These are phyloP conservation scores for Phaeolepiota aurea DNA, from an alignment of 768 basidiomycete species.

Conservation along the genomic window DNA sequence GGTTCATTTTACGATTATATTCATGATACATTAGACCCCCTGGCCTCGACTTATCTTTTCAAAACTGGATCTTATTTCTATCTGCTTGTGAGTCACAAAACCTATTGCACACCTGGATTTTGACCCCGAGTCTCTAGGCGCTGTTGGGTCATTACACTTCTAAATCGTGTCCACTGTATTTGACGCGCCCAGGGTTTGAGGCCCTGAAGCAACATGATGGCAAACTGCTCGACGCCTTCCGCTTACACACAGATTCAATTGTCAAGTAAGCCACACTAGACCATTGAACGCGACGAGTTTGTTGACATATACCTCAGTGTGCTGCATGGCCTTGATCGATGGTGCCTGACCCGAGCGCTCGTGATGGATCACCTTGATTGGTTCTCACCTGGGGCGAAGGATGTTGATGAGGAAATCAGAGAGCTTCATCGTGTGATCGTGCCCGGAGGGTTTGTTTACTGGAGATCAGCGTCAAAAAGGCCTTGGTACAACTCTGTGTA, in stretches of 20 bases:
- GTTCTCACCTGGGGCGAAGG: constrained; percentile 38
- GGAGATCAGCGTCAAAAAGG: constrained; percentile 53
- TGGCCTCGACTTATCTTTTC: constrained; percentile 37
- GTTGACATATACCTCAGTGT: constrained; percentile 13
- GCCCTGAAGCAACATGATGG: constrained; percentile 40
- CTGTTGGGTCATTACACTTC: constrained; percentile 49
- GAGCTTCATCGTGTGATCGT: constrained; percentile 51
- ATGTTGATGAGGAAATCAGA: constrained; percentile 42
- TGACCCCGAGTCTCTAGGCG: constrained; percentile 13
- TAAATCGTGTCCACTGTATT: constrained; percentile 54
- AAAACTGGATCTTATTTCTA: constrained; percentile 66
- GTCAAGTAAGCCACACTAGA: constrained; percentile 37
- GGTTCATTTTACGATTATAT: constrained; percentile 43
- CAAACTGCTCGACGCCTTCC: constrained; percentile 42
- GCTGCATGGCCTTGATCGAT: constrained; percentile 20
- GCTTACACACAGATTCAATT: constrained; percentile 68
- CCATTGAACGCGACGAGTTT: background rate
- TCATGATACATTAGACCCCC: constrained; percentile 41
- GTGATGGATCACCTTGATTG: constrained; percentile 70
- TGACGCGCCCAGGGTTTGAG: constrained; percentile 54
- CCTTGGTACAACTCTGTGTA: constrained; percentile 60
- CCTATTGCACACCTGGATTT: background rate
- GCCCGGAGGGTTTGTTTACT: constrained; percentile 53
- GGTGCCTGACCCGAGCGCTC: constrained; percentile 51
- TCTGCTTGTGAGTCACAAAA: constrained; percentile 33